Evolutionary conservation across 345 rosid species (phyloP), one percentile per base, ranked within the genome.

Genomic region (Ceriops tagal): DNA sequence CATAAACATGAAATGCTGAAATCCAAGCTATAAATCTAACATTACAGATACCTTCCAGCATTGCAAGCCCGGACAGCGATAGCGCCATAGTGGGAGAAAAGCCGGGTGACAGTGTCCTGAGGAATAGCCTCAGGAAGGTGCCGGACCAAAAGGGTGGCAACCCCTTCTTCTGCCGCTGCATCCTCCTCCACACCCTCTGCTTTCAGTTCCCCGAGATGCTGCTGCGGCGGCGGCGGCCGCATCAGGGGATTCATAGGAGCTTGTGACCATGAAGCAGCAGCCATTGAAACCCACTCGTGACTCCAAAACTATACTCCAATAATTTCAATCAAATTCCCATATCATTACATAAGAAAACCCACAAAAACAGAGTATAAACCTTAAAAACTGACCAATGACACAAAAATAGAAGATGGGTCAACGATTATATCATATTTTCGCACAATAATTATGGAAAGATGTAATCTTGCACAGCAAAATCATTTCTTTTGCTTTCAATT

Each of bases 111-210:
- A 11, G 96, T 86, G 28, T 89, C 92, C 4, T 80, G 85, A 66
- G 96, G 95, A 28, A 92, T 85, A 24, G 89, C 90, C 69, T 92
- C 96, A 6, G 98, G 96, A 62, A 92, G 92, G 83, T 92, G 96
- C 59, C 83, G 78, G 55, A 91, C 77, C 64, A 87, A 31, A 56
- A 93, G 92, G 19, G 96, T 30, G 5, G 56, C 62, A 1, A 16
- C 43, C 7, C 66, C 53, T 51, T 63, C 52, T 58, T 63, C 52
- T 58, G 62, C 75, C 1, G 10, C 20, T 10, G 39, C 53, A 21
- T 24, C 67, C 11, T 47, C 13, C 43, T 70, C n/a, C 67, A 49
- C 53, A 30, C 66, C 66, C 19, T 13, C 21, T 55, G 53, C 71
- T 69, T 39, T 39, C 46, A 39, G 15, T 39, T 39, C 46, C 46